Conservation (phyloP, 441 rosid species). For the Pelargonium fulgidum region DNA sequence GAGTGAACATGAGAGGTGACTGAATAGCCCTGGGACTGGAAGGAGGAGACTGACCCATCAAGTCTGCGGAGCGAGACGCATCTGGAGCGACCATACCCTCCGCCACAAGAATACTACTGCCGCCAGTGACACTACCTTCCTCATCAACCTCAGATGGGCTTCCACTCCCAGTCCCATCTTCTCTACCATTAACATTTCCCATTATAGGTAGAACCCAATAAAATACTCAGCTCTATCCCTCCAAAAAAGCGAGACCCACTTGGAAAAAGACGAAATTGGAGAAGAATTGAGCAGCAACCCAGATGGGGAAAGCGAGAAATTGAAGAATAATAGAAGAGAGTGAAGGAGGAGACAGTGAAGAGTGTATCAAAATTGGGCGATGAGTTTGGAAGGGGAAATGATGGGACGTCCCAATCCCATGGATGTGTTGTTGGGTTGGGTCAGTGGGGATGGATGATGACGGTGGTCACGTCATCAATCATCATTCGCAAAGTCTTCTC, state of each 20-base stretch:
- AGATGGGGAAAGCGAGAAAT: background rate
- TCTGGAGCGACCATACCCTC: conserved; percentile 41
- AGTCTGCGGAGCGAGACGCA: conserved; percentile 29
- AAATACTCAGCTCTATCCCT: background rate
- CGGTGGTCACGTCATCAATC: background rate
- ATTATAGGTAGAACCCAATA: conserved; percentile 25
- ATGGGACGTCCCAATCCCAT: background rate
- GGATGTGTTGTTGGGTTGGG: background rate
- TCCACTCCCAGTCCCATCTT: conserved; percentile 42
- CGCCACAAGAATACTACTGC: conserved; percentile 22
- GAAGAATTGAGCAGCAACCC: background rate
- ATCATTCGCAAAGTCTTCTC: conserved; percentile 1
- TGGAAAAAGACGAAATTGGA: background rate
- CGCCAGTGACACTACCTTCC: conserved; percentile 26
- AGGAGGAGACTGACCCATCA: conserved; percentile 93
- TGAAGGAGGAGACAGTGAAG: background rate
- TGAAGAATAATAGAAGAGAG: background rate
- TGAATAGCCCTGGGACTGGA: conserved; percentile 76
- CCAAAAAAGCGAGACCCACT: conserved; percentile 16
- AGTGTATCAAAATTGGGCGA: conserved; percentile 24
- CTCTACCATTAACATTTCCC: conserved; percentile 95
- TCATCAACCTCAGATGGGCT: conserved; percentile 48
- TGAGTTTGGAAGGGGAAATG: conserved; percentile 33
- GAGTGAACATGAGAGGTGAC: conserved; percentile 88
- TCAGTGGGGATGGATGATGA: conserved; percentile 19